Conservation (phyloP, 441 rosid genomes). For the Jatropha multifida region DNA sequence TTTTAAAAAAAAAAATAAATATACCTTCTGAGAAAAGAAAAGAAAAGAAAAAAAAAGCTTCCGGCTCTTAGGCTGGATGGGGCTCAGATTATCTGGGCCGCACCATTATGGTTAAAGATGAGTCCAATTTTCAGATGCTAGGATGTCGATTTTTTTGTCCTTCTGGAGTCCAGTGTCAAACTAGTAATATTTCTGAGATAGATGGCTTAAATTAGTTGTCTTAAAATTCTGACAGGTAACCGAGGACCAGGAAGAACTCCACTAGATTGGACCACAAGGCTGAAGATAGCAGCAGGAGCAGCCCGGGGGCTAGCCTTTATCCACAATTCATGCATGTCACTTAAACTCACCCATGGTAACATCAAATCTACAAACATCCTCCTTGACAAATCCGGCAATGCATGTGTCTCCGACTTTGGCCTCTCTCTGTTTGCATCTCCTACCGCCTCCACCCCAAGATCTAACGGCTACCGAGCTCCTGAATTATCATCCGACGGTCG, state of each 20-base stretch:
- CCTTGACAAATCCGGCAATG: constrained; percentile 56
- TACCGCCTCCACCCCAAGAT: constrained; percentile 42
- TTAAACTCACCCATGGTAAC: constrained; percentile 80
- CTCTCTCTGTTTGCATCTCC: constrained; percentile 52
- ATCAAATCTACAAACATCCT: constrained; percentile 86
- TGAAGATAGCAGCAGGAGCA: constrained; percentile 75
- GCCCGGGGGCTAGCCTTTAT: constrained; percentile 79
- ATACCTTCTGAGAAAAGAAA: too few relatives aligned
- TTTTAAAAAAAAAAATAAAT: too few relatives aligned
- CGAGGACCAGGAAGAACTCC: constrained; percentile 83
- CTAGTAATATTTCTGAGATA: not conserved
- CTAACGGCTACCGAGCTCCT: constrained; percentile 91
- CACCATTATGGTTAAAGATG: too few relatives aligned
- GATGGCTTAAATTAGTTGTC: not conserved
- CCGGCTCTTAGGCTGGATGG: too few relatives aligned
- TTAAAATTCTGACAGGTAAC: constrained; percentile 53
- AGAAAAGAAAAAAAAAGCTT: too few relatives aligned
- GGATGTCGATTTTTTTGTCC: not conserved
- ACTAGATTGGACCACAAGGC: constrained; percentile 73
- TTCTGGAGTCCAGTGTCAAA: not conserved
- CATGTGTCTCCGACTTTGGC: constrained; percentile 87
- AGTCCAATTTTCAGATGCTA: not conserved
- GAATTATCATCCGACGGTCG: constrained; percentile 73
- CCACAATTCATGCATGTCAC: constrained; percentile 61
- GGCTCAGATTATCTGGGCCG: too few relatives aligned